These are phyloP conservation scores for Vaucheria bursata DNA, from an alignment of 352 stramenopile genomes.

Conservation along the genomic window DNA sequence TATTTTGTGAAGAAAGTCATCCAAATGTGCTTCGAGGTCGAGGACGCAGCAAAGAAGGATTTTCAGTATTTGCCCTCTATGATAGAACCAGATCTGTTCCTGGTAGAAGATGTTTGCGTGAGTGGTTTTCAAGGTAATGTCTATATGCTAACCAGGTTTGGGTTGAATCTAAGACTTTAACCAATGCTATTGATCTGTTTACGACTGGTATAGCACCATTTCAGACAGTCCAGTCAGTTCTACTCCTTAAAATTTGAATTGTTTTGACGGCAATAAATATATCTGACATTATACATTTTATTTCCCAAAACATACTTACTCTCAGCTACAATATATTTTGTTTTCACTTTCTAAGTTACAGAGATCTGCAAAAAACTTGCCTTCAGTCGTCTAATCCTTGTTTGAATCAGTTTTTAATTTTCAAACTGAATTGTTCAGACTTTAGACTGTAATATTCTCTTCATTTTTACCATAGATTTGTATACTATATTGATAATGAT, in stretches of 20 bases:
- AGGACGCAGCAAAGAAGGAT: constrained; percentile 23
- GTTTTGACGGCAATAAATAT: background rate
- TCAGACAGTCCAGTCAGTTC: background rate
- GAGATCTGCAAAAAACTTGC: too few relatives aligned
- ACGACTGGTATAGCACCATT: background rate
- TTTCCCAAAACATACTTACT: too few relatives aligned
- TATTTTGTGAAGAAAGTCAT: constrained; percentile 45
- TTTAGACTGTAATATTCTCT: too few relatives aligned
- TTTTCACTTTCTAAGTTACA: too few relatives aligned
- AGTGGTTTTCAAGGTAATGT: constrained; percentile 33
- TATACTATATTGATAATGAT: too few relatives aligned
- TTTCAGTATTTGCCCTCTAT: constrained; percentile 44
- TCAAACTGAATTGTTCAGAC: too few relatives aligned
- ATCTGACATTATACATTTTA: too few relatives aligned
- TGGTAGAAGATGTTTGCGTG: constrained; percentile 37
- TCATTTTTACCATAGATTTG: too few relatives aligned
- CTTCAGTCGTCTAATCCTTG: too few relatives aligned
- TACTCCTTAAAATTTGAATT: background rate
- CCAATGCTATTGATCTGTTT: background rate
- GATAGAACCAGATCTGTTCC: constrained; percentile 30
- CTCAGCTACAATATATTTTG: too few relatives aligned
- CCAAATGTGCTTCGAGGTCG: constrained; percentile 43
- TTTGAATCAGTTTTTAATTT: too few relatives aligned
- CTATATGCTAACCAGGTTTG: background rate
- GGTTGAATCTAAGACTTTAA: background rate